Evolutionary conservation across 805 yeast species (phyloP).

Genomic region (Wickerhamomyces ciferrii): DNA sequence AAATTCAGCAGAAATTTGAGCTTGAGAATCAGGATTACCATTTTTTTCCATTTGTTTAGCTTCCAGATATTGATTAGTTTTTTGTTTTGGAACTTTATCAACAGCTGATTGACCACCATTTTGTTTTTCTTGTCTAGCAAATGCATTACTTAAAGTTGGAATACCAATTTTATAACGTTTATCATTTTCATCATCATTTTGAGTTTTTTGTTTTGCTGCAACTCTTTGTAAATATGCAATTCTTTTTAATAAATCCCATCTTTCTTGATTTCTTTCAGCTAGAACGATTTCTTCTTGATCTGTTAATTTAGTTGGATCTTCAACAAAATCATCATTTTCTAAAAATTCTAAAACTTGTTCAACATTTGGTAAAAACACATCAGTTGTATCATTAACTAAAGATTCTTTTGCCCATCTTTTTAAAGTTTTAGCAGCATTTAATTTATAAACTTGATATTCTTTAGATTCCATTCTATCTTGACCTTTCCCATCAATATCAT

Average conservation of each 20-base stretch:
- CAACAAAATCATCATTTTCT: slow-evolving; percentile 32
- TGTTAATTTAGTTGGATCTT: slow-evolving; percentile 24
- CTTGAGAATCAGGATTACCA: background rate
- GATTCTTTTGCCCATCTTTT: slow-evolving; percentile 49
- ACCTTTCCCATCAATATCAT: slow-evolving; percentile 78
- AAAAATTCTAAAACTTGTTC: slow-evolving; percentile 55
- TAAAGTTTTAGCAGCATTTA: slow-evolving; percentile 50
- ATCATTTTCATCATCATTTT: slow-evolving; percentile 32
- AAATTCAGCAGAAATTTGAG: background rate
- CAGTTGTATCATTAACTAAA: slow-evolving; percentile 26
- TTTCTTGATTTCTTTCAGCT: slow-evolving; percentile 42
- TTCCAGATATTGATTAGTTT: background rate
- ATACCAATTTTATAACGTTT: slow-evolving; percentile 24
- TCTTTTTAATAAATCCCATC: slow-evolving; percentile 70
- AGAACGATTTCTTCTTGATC: slow-evolving; percentile 33
- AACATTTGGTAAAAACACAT: slow-evolving; percentile 47
- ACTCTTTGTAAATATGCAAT: slow-evolving; percentile 66
- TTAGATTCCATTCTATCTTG: slow-evolving; percentile 51
- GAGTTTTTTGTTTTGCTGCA: slow-evolving; percentile 43
- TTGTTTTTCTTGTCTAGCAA: slow-evolving; percentile 22
- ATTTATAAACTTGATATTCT: slow-evolving; percentile 42
- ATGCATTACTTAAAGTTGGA: slow-evolving; percentile 2
- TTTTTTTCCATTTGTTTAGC: background rate
- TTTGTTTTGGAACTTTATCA: background rate
- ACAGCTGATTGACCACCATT: slow-evolving; percentile 9